These are phyloP conservation scores for Citrullus amarus DNA, from an alignment of 306 rosid species.

Conservation along the genomic window DNA sequence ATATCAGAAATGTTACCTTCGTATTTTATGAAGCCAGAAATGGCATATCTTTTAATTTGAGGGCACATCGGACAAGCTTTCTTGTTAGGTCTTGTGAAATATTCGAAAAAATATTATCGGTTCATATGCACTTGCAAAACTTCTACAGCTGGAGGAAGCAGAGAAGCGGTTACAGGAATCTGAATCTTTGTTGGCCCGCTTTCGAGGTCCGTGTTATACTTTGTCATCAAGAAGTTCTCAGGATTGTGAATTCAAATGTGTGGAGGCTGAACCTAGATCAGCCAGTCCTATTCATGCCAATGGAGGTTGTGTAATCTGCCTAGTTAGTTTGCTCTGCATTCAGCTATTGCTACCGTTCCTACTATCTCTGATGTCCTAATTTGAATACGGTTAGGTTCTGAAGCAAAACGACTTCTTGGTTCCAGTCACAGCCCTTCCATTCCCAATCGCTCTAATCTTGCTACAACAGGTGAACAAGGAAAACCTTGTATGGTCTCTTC, in stretches of 20 bases:
- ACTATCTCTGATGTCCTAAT: slow-evolving; percentile 43
- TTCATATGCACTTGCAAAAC: slow-evolving; percentile 16
- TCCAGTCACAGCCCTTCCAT: slow-evolving; percentile 19
- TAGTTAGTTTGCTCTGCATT: not conserved
- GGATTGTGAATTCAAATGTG: slow-evolving; percentile 22
- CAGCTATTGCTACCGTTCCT: slow-evolving; percentile 13
- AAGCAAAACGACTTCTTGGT: slow-evolving; percentile 22
- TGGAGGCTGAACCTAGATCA: slow-evolving; percentile 44
- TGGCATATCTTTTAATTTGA: not conserved
- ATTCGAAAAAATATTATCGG: not conserved
- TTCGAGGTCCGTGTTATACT: slow-evolving; percentile 29
- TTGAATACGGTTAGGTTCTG: slow-evolving; percentile 14
- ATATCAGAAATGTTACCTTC: not conserved
- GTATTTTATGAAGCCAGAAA: not conserved
- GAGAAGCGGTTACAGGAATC: slow-evolving; percentile 60
- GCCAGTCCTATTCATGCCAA: slow-evolving; percentile 33
- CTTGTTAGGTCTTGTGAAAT: not conserved
- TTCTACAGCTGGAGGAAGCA: slow-evolving; percentile 66
- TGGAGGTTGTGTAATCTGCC: slow-evolving; percentile 16
- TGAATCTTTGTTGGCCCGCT: slow-evolving; percentile 56
- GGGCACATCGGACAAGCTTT: not conserved
- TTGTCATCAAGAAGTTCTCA: slow-evolving; percentile 14
- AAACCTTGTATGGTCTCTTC: slow-evolving; percentile 24
- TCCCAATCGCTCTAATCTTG: slow-evolving; percentile 19
- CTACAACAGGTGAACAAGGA: slow-evolving; percentile 28